Evolutionary conservation across 2,329 filamentous ascomycete genomes (phyloP), one percentile per base, ranked within the genome.

Genomic region (Aureobasidium sp.): DNA sequence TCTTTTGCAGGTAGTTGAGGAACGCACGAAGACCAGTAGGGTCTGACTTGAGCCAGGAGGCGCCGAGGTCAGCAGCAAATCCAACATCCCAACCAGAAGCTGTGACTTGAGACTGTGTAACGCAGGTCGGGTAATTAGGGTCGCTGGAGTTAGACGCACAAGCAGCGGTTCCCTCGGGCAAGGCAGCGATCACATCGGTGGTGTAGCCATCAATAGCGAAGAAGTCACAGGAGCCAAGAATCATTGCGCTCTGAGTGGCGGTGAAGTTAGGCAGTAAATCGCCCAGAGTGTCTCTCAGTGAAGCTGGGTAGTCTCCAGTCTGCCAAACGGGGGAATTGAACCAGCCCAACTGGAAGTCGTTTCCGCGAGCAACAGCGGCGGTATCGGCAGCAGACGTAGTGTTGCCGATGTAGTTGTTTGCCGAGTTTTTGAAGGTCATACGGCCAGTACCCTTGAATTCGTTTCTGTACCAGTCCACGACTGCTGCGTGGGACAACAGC

Each of bases 121-220:
- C 4, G 57, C 78, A 80, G 36, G 74, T 71, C 0, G 78, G 78
- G 59, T 69, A 80, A 5, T 66, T 63, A 1, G 76, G 72, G 61
- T 75, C 64, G 8, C 72, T 73, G 37, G 69, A 68, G 67, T 79
- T 78, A 15, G 68, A 69, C 0, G 70, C 70, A 65, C 78, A 80
- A 7, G 71, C 72, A 16, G 72, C 41, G 15, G n/a, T 10, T 5
- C 44, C 72, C 30, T 77, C 76, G 9, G 89, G 74, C 0, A 69
- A 65, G 16, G 78, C 74, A 21, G 89, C 81, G 13, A 83, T 68
- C 27, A 79, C 76, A 1, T 47, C 44, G 44, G 86, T 82, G 67
- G 82, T 85, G 30, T 86, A 81, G 13, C 83, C 80, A 42, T 87
- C 83, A 62, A 73, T 69, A 27, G 71, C 72, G 63, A 71, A 74